These are phyloP conservation scores for Acacia crassicarpa DNA, from an alignment of 306 rosid species.

Conservation along the genomic window DNA sequence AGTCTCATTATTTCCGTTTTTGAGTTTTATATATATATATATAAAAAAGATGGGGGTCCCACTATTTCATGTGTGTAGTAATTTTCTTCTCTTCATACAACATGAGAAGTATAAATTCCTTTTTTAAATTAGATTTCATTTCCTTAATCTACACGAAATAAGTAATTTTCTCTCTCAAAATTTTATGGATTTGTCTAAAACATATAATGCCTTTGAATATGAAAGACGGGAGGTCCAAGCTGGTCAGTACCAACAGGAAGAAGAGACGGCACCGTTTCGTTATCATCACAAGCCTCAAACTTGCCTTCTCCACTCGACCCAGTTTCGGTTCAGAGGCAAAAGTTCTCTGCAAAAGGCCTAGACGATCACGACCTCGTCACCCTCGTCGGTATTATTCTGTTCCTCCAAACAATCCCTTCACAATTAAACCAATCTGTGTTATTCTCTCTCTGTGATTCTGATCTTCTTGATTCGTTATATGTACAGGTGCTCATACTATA, in stretches of 20 bases:
- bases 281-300: slow-evolving; percentile 49
- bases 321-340: slow-evolving; percentile 54
- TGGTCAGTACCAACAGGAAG: slow-evolving; percentile 70
- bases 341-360: slow-evolving; percentile 72
- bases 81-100: no score
- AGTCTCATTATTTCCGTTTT: no score
- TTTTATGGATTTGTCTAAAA: background rate
- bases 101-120: no score
- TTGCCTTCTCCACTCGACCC: slow-evolving; percentile 83
- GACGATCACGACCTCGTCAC: slow-evolving; percentile 71
- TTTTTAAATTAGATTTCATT: no score
- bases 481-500: slow-evolving; percentile 54
- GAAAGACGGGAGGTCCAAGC: slow-evolving; percentile 69
- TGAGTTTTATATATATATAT: no score
- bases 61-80: no score
- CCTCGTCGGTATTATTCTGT: slow-evolving; percentile 51
- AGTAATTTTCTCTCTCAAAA: background rate
- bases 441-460: slow-evolving; percentile 33
- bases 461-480: background rate
- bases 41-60: no score
- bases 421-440: background rate
- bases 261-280: slow-evolving; percentile 68
- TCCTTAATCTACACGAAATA: no score
- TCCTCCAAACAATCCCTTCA: background rate
- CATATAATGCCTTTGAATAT: background rate